Evolutionary conservation across 169 alveolate species (phyloP).

Genomic region (Eimeria mitis): DNA sequence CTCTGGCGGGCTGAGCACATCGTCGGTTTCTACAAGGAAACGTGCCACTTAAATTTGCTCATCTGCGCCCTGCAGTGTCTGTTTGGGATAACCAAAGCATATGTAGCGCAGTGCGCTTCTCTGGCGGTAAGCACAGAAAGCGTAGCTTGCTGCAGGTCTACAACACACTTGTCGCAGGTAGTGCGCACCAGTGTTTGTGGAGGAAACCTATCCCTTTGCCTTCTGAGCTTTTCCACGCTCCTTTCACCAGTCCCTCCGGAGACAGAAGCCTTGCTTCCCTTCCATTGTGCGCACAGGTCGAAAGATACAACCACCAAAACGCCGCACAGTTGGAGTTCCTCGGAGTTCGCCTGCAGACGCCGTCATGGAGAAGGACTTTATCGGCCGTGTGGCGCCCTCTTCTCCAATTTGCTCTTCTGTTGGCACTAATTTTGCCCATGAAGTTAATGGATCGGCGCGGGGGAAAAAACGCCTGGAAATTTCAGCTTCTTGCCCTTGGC

Average conservation of each 20-base stretch:
- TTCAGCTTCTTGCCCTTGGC: conserved; percentile 39
- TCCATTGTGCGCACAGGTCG: background rate
- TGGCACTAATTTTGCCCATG: conserved; percentile 51
- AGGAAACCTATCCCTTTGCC: background rate
- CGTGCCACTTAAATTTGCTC: background rate
- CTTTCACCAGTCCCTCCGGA: background rate
- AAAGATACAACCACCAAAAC: background rate
- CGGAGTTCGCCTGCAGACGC: conserved; percentile 5
- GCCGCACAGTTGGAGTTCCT: conserved; percentile 8
- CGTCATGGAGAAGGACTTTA: background rate
- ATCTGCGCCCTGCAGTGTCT: conserved; percentile 51
- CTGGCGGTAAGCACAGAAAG: conserved; percentile 20
- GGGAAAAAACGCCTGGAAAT: conserved; percentile 47
- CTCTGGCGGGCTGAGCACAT: conserved; percentile 66
- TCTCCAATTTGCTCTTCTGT: conserved; percentile 23
- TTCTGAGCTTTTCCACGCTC: background rate
- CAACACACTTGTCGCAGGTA: background rate
- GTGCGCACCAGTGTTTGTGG: background rate
- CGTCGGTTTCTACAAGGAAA: conserved; percentile 55
- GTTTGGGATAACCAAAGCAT: conserved; percentile 21
- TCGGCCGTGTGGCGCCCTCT: conserved; percentile 11
- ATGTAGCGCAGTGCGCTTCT: background rate
- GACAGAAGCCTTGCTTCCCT: background rate
- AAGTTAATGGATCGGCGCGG: conserved; percentile 43
- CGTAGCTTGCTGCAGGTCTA: background rate